These are phyloP conservation scores for Hordeum vulgare DNA, from an alignment of 176 grass and related monocot genomes.

Conservation along the genomic window DNA sequence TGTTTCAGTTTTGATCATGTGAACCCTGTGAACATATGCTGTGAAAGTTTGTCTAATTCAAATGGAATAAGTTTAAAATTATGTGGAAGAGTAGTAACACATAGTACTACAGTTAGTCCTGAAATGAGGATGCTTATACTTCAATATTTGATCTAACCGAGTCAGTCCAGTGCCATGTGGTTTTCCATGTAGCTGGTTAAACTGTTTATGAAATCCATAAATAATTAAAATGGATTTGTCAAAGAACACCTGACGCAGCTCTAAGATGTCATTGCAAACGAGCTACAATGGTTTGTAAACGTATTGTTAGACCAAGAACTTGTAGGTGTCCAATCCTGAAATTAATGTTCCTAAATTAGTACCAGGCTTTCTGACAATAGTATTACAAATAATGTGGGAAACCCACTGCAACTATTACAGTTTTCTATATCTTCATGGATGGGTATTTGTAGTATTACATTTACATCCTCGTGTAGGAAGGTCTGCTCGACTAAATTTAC, in stretches of 20 bases:
- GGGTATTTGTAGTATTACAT: no score
- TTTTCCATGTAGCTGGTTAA: neutral
- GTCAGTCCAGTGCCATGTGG: neutral
- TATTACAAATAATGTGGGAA: neutral
- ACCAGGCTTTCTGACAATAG: neutral
- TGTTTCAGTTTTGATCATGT: neutral
- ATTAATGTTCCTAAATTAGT: neutral
- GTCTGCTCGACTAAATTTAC: no score
- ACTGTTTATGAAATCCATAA: neutral
- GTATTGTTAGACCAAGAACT: no score
- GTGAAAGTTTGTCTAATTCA: neutral
- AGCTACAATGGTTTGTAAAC: no score
- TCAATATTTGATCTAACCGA: neutral
- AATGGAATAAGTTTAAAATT: neutral
- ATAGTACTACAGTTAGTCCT: no score
- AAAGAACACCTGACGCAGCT: neutral
- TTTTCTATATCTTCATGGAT: no score
- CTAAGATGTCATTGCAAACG: no score
- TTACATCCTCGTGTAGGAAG: no score
- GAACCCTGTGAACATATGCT: neutral
- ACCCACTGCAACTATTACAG: neutral
- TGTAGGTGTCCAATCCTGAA: no score
- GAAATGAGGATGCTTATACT: no score
- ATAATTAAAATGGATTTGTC: conserved; percentile 3
- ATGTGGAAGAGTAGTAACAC: no score